phyloP scores from a whole-genome alignment of 73 alveolate genomes.

The Paramecium primaurelia region DNA sequence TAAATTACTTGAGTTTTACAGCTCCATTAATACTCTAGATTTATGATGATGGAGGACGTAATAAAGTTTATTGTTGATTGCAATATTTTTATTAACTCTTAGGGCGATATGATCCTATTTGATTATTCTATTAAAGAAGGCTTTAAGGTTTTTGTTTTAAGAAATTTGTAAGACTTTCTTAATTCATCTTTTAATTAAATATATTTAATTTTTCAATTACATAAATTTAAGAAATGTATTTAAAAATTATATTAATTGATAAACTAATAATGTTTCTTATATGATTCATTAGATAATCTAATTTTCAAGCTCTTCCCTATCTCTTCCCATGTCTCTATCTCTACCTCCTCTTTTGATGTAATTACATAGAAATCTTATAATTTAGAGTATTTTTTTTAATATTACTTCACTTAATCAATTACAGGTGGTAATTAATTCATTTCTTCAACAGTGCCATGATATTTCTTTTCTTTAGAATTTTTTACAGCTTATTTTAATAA shows the following conservation, averaged over 20 bases:
- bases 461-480: conserved; percentile 82
- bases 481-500: conserved; percentile 84
- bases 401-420: conserved; percentile 64
- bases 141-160: background rate
- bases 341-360: background rate
- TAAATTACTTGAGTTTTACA: background rate
- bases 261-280: background rate
- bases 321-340: background rate
- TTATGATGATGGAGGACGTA: background rate
- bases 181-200: background rate
- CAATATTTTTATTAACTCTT: background rate
- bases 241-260: background rate
- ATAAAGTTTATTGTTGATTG: background rate
- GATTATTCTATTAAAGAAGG: background rate
- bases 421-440: conserved; percentile 79
- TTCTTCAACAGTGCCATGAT: conserved; percentile 93
- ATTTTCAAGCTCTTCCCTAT: background rate
- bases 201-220: background rate
- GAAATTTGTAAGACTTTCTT: background rate
- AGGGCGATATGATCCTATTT: background rate
- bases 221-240: background rate
- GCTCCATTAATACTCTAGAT: background rate
- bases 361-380: conserved; percentile 65
- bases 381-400: conserved; percentile 65
- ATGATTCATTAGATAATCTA: background rate